phyloP scores from a whole-genome alignment of 1,284 basidiomycete genomes.

The Apiotrichum siamense region DNA sequence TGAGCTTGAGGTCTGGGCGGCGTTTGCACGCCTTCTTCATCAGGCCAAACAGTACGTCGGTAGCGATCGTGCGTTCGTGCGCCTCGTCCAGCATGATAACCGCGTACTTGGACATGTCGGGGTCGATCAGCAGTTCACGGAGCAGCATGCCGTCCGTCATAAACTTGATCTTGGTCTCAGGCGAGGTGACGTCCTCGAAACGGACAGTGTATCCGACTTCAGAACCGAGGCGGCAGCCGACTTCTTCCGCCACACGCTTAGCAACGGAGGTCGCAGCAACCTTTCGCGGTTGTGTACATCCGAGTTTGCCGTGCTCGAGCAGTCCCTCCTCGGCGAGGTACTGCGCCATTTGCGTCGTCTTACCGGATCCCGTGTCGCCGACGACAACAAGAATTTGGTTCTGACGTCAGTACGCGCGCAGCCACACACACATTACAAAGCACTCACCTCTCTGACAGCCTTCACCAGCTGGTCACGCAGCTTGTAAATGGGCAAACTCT shows the following conservation, averaged over 20 bases:
- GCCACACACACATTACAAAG: slow-evolving; percentile 1
- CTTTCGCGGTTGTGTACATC: slow-evolving; percentile 96
- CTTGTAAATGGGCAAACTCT: slow-evolving; percentile 90
- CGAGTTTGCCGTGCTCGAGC: slow-evolving; percentile 80
- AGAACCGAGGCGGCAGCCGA: slow-evolving; percentile 90
- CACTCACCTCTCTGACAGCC: slow-evolving; percentile 64
- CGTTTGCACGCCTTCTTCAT: slow-evolving; percentile 94
- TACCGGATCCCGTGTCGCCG: slow-evolving; percentile 89
- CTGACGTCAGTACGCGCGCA: slow-evolving; percentile 24
- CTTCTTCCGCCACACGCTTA: slow-evolving; percentile 96
- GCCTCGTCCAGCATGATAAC: slow-evolving; percentile 99
- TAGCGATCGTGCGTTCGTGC: slow-evolving; percentile 95
- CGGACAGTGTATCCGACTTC: slow-evolving; percentile 98
- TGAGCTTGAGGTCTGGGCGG: slow-evolving; percentile 90
- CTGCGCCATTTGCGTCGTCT: slow-evolving; percentile 91
- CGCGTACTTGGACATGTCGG: slow-evolving; percentile 83
- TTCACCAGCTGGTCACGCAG: slow-evolving; percentile 85
- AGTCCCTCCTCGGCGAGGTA: slow-evolving; percentile 85
- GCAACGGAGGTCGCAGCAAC: slow-evolving; percentile 99
- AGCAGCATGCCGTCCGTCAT: slow-evolving; percentile 99
- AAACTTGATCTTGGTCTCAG: slow-evolving; percentile 98
- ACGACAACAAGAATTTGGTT: slow-evolving; percentile 93
- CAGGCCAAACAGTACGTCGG: slow-evolving; percentile 94
- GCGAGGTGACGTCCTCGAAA: slow-evolving; percentile 97
- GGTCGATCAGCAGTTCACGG: slow-evolving; percentile 92